Base-by-base conservation (phyloP, 2,329 filamentous ascomycete species). In the Biscogniauxia sp. region DNA sequence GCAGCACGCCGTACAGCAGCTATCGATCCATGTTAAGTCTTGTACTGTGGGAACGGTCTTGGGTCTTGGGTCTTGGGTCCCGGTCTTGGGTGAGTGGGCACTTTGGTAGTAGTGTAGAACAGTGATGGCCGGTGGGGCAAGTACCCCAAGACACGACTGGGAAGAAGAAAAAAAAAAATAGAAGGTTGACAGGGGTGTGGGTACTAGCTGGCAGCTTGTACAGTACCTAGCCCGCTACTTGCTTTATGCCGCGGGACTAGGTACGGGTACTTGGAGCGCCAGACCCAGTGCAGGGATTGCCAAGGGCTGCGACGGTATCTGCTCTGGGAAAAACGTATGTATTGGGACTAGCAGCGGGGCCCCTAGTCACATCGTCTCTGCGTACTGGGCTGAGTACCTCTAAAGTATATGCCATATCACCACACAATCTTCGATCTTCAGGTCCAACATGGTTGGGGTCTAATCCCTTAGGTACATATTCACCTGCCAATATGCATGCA, bases 301-400 rank as follows among this genome's bases (percentile, higher is more conserved):
- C 37, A 45, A n/a, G 37, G 37, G 37, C n/a, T 25, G 15, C n/a
- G 52, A 28, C 7, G 52, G 26, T 32, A 32, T 32, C 28, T 32
- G 28, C 28, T 32, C 28, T 32, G 28, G 28, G 28, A 32, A 32
- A 32, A 32, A 32, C 28, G 7, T 32, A 32, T 32, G 28, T 32
- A 32, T 32, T 32, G 28, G 28, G 28, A 32, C 28, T 32, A 32
- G 28, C 7, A 45, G 32, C 53, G 53, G 32, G 53, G 26, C 53
- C 6, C 53, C 26, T 20, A 55, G 32, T 23, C n/a, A 25, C 54
- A 25, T 55, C n/a, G 28, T 15, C 20, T 32, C 23, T 54, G 57
- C 11, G 61, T 64, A 64, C 64, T 62, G 62, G 57, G 54, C 58
- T 54, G 56, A 60, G 65, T 66, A 66, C 54, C 61, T 50, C 41